Base-by-base conservation (phyloP, 2,329 filamentous ascomycete species). In the Cytospora schulzeri region DNA sequence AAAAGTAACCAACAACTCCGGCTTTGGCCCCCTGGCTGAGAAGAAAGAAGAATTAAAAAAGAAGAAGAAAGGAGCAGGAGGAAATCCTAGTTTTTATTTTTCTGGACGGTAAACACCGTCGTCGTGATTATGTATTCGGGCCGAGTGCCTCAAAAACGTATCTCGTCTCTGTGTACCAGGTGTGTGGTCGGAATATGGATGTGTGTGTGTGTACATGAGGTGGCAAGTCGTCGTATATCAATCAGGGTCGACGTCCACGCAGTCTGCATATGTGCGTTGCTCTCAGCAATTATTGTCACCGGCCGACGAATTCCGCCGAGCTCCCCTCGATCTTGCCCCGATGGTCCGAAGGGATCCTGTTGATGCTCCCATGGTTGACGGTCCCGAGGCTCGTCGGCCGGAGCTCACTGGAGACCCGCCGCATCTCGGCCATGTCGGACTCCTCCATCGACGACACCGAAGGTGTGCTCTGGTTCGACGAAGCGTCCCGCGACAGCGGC, bases 331-430 rank as follows among this genome's bases (percentile, higher is more conserved):
- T 76, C 66, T 85, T 79, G 12, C 79, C 73, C 11, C 77, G 73
- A 4, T 71, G 74, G 45, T 76, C 76, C 6, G 81, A 82, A 60
- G 87, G 84, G 24, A 87, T 77, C 31, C 81, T 80, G 70, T 76
- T 85, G 65, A 87, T 82, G 64, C 77, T 85, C 62, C 86, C 85
- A 38, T 87, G 84, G 64, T 82, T 78, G 26, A 89, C 87, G 62
- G 79, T 79, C 24, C 86, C 86, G 61, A 83, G 81, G 62, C 79
- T 86, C 1, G 83, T 81, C 9, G 83, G 81, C 38, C 81, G 77
- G 56, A 85, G 82, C 26, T 81, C 79, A 17, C 66, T 63, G 17
- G 63, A 63, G 19, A 59, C 56, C 17, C 53, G 60, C 22, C 60
- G 22, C 71, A 67, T 24, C 71, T 70, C 52, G 75, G 75, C 45